Evolutionary conservation across 768 basidiomycete genomes (phyloP), one percentile per base, ranked within the genome.

Genomic region (Hydnomerulius pinastri): DNA sequence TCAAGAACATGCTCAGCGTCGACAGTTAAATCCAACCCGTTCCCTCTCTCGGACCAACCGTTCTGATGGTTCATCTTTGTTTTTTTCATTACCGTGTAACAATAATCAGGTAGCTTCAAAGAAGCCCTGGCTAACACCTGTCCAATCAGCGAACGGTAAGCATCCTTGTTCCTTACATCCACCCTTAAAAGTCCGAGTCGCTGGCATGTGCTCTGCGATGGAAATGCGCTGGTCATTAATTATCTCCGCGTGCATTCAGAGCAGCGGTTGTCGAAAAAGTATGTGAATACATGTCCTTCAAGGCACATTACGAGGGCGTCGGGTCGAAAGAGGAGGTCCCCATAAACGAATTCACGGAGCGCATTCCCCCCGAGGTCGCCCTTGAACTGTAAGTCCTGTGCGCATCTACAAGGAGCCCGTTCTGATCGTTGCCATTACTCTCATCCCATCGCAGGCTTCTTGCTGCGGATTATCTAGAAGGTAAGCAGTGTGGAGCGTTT

Each of bases 261-360:
- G 83, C 77, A 8, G 78, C 87, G 21, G 85, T 96, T 29, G 81
- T 91, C 2, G 90, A 94, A 70, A 94, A 92, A 63, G 75, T 96
- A 45, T 77, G 92, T 35, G 94, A 98, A 68, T 97, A 92, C 64
- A 89, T 96, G 73, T 74, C 81, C 27, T 94, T 88, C 76, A 94
- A 89, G 70, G 74, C 83, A 1, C 78, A 92, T 53, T 92, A 91
- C 63, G 83, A 86, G 53, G 77, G 78, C n/a, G 74, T 73, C 2
- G 81, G 79, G 1, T 72, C 81, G 6, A 90, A 85, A 56, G 91
- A 93, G 59, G 90, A 92, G 42, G 73, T 89, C 18, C 91, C 92
- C 4, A 62, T 80, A 2, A 73, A 78, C 18, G 93, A 97, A 58
- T 87, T 93, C 56, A 69, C 79, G 55, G 92, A 95, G 56, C 80